Percentiles rank a stretch among this genome's conserved stretches.
Conservation (phyloP, 768 basidiomycete species). For the Collybia sordida region DNA sequence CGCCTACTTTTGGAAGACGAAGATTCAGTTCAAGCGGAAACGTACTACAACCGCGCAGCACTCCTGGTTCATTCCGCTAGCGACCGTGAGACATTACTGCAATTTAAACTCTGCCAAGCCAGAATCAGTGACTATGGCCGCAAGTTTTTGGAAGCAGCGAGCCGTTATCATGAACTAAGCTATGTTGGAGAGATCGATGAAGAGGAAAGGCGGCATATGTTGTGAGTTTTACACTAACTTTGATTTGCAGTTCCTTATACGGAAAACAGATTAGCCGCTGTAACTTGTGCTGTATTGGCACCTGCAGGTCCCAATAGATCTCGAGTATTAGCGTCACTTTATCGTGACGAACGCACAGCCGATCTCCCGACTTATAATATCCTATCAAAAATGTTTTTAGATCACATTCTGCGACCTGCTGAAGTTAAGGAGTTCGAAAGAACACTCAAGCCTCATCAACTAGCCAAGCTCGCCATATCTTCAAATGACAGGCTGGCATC, state of each 20-base stretch:
- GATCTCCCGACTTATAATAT: slow-evolving; percentile 85
- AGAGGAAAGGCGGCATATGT: slow-evolving; percentile 85
- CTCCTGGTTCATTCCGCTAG: slow-evolving; percentile 79
- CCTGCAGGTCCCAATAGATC: slow-evolving; percentile 97
- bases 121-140: slow-evolving; percentile 90
- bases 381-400: slow-evolving; percentile 97
- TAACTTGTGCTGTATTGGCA: slow-evolving; percentile 94
- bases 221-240: slow-evolving; percentile 55
- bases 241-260: slow-evolving; percentile 4
- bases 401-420: slow-evolving; percentile 88
- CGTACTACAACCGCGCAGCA: slow-evolving; percentile 95
- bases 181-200: slow-evolving; percentile 92
- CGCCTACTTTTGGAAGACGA: slow-evolving; percentile 94
- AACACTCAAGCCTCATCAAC: slow-evolving; percentile 87
- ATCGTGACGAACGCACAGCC: slow-evolving; percentile 87
- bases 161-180: slow-evolving; percentile 91
- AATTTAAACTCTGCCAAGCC: slow-evolving; percentile 93
- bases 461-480: slow-evolving; percentile 87
- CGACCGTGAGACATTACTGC: slow-evolving; percentile 77
- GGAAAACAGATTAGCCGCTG: slow-evolving; percentile 72
- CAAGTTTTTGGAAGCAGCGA: slow-evolving; percentile 93
- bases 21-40: slow-evolving; percentile 96
- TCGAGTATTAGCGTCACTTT: slow-evolving; percentile 87
- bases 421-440: slow-evolving; percentile 91
- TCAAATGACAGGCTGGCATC: slow-evolving; percentile 80